A percentile compares a stretch with the other conserved stretches of the same genome.
These are phyloP conservation scores for Tylopilus balloui DNA, from an alignment of 768 basidiomycete genomes.

Conservation along the genomic window DNA sequence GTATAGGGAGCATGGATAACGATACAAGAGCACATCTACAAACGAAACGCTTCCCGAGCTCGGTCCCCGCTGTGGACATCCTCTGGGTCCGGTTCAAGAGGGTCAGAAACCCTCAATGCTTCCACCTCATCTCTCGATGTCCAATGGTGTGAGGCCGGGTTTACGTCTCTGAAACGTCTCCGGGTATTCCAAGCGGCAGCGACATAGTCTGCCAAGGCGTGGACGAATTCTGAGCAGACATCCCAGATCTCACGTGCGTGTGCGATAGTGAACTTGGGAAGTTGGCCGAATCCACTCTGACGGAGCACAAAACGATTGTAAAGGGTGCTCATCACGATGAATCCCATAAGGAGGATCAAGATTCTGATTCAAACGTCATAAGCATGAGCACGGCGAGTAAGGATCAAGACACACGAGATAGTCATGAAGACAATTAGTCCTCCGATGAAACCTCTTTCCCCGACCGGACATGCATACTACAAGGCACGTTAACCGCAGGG, in stretches of 20 bases:
- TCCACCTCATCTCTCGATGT: conserved; percentile 31
- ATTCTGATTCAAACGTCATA: conserved; percentile 36
- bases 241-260: conserved; percentile 24
- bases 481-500: neutral
- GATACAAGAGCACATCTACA: conserved; percentile 6
- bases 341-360: conserved; percentile 54
- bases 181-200: conserved; percentile 16
- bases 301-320: conserved; percentile 78
- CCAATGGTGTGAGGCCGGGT: conserved; percentile 30
- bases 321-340: conserved; percentile 62
- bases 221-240: conserved; percentile 19
- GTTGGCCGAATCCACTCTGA: conserved; percentile 65
- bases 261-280: conserved; percentile 53
- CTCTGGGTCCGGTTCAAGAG: conserved; percentile 18
- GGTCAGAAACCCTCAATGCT: conserved; percentile 21
- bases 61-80: neutral
- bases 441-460: conserved; percentile 47
- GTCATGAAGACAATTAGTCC: conserved; percentile 54
- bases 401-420: conserved; percentile 49
- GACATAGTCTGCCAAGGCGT: conserved; percentile 9
- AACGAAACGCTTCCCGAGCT: neutral
- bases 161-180: conserved; percentile 12
- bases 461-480: conserved; percentile 70
- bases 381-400: neutral
- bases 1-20: neutral